Percentiles rank a stretch among this genome's conserved stretches.
phyloP scores from a whole-genome alignment of 2,329 filamentous ascomycete genomes.

The Amphichorda felina region DNA sequence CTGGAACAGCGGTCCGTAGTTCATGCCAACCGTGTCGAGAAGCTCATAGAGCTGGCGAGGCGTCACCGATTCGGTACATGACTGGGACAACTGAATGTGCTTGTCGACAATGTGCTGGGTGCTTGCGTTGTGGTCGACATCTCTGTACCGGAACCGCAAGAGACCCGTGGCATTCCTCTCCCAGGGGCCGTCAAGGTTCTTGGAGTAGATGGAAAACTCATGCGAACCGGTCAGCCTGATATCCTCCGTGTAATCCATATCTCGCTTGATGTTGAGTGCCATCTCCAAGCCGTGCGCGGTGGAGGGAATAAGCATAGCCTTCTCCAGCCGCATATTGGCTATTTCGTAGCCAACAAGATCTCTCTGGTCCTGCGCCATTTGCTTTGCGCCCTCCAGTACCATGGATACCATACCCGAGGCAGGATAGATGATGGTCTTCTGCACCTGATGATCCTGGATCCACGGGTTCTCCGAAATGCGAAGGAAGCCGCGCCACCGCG shows the following conservation, averaged over 20 bases:
- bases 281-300: slow-evolving; percentile 36
- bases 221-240: slow-evolving; percentile 8
- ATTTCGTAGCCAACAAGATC: slow-evolving; percentile 27
- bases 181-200: slow-evolving; percentile 25
- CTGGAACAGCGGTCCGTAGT: slow-evolving; percentile 37
- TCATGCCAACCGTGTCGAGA: slow-evolving; percentile 36
- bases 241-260: slow-evolving; percentile 3
- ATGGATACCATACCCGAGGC: slow-evolving; percentile 37
- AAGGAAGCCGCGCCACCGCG: slow-evolving; percentile 36
- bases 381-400: slow-evolving; percentile 33
- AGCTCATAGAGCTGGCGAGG: slow-evolving; percentile 37
- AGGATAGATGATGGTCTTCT: slow-evolving; percentile 37
- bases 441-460: slow-evolving; percentile 38
- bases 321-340: slow-evolving; percentile 30
- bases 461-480: slow-evolving; percentile 37
- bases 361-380: slow-evolving; percentile 16
- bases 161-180: slow-evolving; percentile 28
- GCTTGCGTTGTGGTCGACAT: slow-evolving; percentile 1
- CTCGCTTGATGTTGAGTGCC: slow-evolving; percentile 28
- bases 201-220: slow-evolving; percentile 35
- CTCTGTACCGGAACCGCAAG: slow-evolving; percentile 15
- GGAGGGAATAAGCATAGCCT: slow-evolving; percentile 37
- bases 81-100: slow-evolving; percentile 11
- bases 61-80: slow-evolving; percentile 19
- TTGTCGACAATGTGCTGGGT: slow-evolving; percentile 10